Evolutionary conservation across 2,329 filamentous ascomycete genomes (phyloP).

Genomic region (Cladosporium halotolerans): DNA sequence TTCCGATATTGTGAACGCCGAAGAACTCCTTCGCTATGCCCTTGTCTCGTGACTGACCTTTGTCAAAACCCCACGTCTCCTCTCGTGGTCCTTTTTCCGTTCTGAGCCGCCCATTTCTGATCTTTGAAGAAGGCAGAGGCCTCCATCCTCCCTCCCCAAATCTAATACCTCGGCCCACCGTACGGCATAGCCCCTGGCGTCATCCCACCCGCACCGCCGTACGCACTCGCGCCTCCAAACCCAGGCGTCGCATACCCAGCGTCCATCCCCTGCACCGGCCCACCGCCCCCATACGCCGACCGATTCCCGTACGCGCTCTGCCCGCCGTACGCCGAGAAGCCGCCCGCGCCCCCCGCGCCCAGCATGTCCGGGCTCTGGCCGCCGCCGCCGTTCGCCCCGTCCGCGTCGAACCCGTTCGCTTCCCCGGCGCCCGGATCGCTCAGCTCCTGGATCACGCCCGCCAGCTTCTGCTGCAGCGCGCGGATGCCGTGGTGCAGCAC

Average conservation of each 20-base stretch:
- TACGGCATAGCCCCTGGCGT: conserved; percentile 22
- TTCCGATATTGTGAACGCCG: not conserved
- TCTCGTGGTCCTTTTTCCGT: too few species aligned
- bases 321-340: conserved; percentile 62
- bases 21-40: conserved; percentile 1
- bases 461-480: conserved; percentile 84
- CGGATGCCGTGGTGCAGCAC: conserved; percentile 86
- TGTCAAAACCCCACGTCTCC: not conserved
- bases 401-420: conserved; percentile 48
- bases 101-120: not conserved
- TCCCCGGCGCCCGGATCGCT: conserved; percentile 45
- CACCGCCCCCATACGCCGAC: conserved; percentile 50
- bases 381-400: conserved; percentile 23
- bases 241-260: conserved; percentile 60
- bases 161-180: conserved; percentile 14
- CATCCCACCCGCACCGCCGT: conserved; percentile 49
- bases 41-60: not conserved
- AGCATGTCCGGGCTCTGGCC: conserved; percentile 51
- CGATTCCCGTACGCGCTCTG: conserved; percentile 61
- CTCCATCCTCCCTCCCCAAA: not conserved
- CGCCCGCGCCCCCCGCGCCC: conserved; percentile 57
- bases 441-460: conserved; percentile 63
- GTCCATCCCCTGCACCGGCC: conserved; percentile 8
- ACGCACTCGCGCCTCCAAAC: conserved; percentile 55
- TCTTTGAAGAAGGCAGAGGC: not conserved